Evolutionary conservation across 176 grass and related monocot species (phyloP).

Genomic region (Avena eriantha): DNA sequence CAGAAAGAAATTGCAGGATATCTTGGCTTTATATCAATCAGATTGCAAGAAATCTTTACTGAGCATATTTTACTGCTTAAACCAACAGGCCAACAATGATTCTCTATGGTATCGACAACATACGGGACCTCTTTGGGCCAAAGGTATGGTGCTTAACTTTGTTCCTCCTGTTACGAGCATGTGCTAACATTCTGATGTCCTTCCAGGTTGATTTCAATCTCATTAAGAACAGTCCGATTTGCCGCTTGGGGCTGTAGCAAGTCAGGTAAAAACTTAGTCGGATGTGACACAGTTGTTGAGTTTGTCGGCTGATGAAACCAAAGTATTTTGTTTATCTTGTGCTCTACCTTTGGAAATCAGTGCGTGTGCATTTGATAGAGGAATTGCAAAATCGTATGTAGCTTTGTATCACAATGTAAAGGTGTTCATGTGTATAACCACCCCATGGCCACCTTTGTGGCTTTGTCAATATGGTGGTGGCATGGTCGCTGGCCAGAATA

Average conservation of each 20-base stretch:
- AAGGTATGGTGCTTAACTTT: conserved; percentile 58
- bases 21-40: background rate
- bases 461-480: too few species aligned
- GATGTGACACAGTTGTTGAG: background rate
- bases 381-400: background rate
- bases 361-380: background rate
- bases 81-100: conserved; percentile 86
- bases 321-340: background rate
- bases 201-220: too few species aligned
- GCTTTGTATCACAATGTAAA: background rate
- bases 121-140: conserved; percentile 91
- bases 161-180: background rate
- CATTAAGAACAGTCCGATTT: conserved; percentile 52
- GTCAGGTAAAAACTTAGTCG: background rate
- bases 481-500: too few species aligned
- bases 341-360: background rate
- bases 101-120: conserved; percentile 81
- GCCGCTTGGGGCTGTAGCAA: conserved; percentile 62
- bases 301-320: background rate
- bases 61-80: background rate
- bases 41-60: background rate
- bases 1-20: too few species aligned
- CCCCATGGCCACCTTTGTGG: too few species aligned
- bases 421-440: too few species aligned
- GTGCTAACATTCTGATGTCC: too few species aligned